Evolutionary conservation across 129 eudicot species (phyloP).

Genomic region (Flaveria trinervia): DNA sequence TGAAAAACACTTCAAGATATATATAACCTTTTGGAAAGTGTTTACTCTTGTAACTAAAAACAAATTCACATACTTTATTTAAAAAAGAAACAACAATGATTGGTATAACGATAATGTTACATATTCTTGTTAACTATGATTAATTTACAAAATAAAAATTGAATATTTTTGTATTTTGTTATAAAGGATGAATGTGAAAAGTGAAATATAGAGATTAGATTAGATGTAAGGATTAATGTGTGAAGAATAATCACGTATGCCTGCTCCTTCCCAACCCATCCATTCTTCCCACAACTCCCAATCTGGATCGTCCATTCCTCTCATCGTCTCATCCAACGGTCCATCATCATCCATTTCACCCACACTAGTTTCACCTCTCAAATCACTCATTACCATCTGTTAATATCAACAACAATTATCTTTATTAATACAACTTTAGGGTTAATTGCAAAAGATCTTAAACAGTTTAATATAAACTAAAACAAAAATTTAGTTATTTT

Average conservation of each 20-base stretch:
- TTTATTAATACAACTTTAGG: no score
- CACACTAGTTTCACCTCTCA: slow-evolving; percentile 38
- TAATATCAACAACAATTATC: not conserved
- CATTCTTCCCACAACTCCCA: slow-evolving; percentile 88
- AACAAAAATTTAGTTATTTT: no score
- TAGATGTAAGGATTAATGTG: slow-evolving; percentile 76
- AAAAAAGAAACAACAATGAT: not conserved
- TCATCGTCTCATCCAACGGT: slow-evolving; percentile 32
- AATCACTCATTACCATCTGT: slow-evolving; percentile 60
- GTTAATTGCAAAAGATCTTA: no score
- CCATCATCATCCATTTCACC: slow-evolving; percentile 40
- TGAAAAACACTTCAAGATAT: no score
- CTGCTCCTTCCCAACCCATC: slow-evolving; percentile 97
- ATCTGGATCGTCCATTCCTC: slow-evolving; percentile 63
- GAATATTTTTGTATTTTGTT: not conserved
- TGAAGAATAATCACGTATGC: slow-evolving; percentile 69
- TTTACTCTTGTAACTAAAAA: no score
- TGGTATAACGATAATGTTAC: not conserved
- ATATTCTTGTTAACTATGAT: no score
- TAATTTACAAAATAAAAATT: not conserved
- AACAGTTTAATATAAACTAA: no score
- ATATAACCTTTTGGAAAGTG: no score
- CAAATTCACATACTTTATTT: no score
- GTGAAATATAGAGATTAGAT: slow-evolving; percentile 33
- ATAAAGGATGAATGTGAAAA: not conserved